Evolutionary conservation across 2,329 filamentous ascomycete species (phyloP).

Genomic region (Alternaria incomplexa): DNA sequence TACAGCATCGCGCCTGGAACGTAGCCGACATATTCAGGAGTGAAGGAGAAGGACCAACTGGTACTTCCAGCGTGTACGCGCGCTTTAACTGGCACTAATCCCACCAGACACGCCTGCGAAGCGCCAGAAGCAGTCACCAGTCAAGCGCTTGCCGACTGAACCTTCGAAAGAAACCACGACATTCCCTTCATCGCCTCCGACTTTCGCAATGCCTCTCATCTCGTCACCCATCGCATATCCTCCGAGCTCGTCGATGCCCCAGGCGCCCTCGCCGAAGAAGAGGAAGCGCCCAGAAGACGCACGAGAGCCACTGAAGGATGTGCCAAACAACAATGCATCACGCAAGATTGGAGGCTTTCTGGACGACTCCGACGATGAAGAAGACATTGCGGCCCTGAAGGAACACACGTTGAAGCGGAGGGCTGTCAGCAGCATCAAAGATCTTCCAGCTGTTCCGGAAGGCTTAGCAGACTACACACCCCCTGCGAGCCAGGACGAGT

Average conservation of each 20-base stretch:
- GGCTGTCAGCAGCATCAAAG: constrained; percentile 36
- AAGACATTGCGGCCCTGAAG: constrained; percentile 46
- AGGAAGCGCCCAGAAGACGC: constrained; percentile 40
- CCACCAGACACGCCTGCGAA: constrained; percentile 43
- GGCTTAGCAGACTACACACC: constrained; percentile 38
- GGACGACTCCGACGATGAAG: constrained; percentile 52
- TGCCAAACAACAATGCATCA: constrained; percentile 41
- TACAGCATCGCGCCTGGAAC: constrained; percentile 59
- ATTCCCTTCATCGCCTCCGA: constrained; percentile 55
- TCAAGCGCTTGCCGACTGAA: constrained; percentile 13
- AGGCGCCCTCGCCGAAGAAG: constrained; percentile 46
- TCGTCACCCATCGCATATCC: constrained; percentile 67
- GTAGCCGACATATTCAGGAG: constrained; percentile 56
- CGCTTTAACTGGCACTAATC: constrained; percentile 25
- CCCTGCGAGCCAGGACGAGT: constrained; percentile 42
- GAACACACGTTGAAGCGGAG: constrained; percentile 48
- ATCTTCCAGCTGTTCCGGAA: constrained; percentile 32
- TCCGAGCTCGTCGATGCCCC: constrained; percentile 54
- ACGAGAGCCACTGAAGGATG: constrained; percentile 43
- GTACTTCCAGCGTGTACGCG: constrained; percentile 28
- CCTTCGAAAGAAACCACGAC: constrained; percentile 16
- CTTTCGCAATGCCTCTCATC: constrained; percentile 64
- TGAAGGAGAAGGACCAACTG: constrained; percentile 52
- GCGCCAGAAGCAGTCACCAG: constrained; percentile 13
- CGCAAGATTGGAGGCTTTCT: constrained; percentile 46